These are phyloP conservation scores for Lolium perenne DNA, from an alignment of 176 grass and related monocot species.

Conservation along the genomic window DNA sequence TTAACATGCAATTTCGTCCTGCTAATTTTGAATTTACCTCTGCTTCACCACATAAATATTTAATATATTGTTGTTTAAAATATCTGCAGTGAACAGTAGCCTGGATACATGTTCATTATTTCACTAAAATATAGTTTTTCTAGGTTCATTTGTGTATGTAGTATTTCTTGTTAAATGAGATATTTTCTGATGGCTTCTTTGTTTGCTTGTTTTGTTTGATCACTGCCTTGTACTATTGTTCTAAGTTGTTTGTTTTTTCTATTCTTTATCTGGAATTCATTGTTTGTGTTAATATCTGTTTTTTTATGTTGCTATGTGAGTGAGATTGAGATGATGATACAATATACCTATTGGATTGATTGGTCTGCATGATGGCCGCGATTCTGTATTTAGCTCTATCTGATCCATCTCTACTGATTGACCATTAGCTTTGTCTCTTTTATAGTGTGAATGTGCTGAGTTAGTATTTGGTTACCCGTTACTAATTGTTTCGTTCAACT, in stretches of 20 bases:
- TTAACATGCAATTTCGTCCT: not conserved
- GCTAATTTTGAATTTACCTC: not conserved
- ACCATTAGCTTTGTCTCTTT: too few relatives aligned
- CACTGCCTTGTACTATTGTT: not conserved
- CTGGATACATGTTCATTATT: too few relatives aligned
- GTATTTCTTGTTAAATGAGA: too few relatives aligned
- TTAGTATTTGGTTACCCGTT: too few relatives aligned
- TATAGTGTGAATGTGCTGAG: too few relatives aligned
- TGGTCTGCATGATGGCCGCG: not conserved
- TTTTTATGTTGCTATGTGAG: not conserved
- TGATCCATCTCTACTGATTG: not conserved
- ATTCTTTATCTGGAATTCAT: not conserved
- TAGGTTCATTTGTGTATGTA: too few relatives aligned
- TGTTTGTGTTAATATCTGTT: not conserved
- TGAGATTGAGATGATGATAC: not conserved
- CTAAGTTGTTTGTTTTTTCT: too few relatives aligned
- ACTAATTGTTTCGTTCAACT: too few relatives aligned
- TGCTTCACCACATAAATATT: too few relatives aligned
- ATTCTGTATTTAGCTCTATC: conserved; percentile 27
- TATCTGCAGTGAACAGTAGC: too few relatives aligned
- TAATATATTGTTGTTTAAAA: too few relatives aligned
- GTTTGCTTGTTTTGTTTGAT: not conserved
- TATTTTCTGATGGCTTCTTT: not conserved
- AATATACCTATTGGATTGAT: not conserved
- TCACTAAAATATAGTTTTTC: too few relatives aligned